Conservation (phyloP, 768 basidiomycete species). For the Tricholoma furcatifolium region DNA sequence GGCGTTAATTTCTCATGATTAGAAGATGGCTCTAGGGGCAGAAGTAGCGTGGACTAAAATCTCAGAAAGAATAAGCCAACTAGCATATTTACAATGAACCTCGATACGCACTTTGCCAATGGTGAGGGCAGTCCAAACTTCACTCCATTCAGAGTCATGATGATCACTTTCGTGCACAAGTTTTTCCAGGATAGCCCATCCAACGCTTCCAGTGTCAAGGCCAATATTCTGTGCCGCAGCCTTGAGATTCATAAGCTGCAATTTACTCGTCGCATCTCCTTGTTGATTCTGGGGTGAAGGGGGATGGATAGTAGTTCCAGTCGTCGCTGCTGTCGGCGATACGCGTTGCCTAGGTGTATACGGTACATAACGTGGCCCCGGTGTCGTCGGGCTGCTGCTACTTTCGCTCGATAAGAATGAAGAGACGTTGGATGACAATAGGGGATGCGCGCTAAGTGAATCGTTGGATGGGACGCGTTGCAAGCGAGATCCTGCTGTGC, state of each 20-base stretch:
- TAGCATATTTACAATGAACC: not conserved
- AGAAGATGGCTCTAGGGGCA: constrained; percentile 65
- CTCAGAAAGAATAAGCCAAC: constrained; percentile 2
- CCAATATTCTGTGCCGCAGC: constrained; percentile 69
- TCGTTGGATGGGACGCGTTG: constrained; percentile 51
- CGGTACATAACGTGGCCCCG: constrained; percentile 59
- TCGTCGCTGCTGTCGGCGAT: constrained; percentile 41
- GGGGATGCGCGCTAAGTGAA: constrained; percentile 58
- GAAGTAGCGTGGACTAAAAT: constrained; percentile 71
- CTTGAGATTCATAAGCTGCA: constrained; percentile 74
- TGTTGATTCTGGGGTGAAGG: constrained; percentile 46
- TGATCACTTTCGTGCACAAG: constrained; percentile 49
- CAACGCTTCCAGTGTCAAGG: constrained; percentile 59
- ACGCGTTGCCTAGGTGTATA: constrained; percentile 75
- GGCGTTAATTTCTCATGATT: constrained; percentile 58
- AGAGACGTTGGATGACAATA: constrained; percentile 46
- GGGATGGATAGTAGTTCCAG: constrained; percentile 48
- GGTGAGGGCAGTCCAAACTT: constrained; percentile 63
- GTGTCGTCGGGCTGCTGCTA: constrained; percentile 10
- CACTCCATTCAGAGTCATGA: constrained; percentile 64
- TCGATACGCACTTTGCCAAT: constrained; percentile 58
- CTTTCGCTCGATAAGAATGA: constrained; percentile 29
- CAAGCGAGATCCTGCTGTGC: constrained; percentile 41
- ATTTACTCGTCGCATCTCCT: constrained; percentile 62
- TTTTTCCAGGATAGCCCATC: constrained; percentile 79